Conservation (phyloP, 345 rosid species). For the Bretschneidera sinensis region DNA sequence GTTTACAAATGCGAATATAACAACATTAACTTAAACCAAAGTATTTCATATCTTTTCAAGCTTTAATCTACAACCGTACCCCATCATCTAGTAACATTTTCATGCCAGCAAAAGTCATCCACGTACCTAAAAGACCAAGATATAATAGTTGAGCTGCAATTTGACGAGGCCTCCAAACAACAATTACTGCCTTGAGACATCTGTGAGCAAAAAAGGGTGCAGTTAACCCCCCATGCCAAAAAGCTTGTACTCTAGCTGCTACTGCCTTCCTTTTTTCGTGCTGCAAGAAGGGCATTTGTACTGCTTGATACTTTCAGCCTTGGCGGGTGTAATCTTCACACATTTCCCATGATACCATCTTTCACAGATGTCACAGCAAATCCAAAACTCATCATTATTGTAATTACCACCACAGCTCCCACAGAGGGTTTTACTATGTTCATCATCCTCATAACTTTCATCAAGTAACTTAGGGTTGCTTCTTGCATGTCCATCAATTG, state of each 20-base stretch:
- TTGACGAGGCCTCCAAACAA: neutral
- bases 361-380: slow-evolving; percentile 81
- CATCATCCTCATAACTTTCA: slow-evolving; percentile 64
- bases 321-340: slow-evolving; percentile 81
- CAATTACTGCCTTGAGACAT: slow-evolving; percentile 10
- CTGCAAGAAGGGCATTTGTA: slow-evolving; percentile 88
- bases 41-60: neutral
- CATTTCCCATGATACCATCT: slow-evolving; percentile 92
- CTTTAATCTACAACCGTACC: neutral
- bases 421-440: slow-evolving; percentile 72
- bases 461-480: slow-evolving; percentile 48
- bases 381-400: slow-evolving; percentile 85
- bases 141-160: neutral
- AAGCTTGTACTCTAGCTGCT: too few species aligned
- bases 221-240: too few species aligned
- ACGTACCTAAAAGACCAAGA: neutral
- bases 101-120: slow-evolving; percentile 8
- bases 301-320: slow-evolving; percentile 78
- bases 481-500: slow-evolving; percentile 58
- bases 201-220: too few species aligned
- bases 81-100: slow-evolving; percentile 2
- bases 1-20: slow-evolving; percentile 1
- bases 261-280: slow-evolving; percentile 59
- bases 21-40: neutral
- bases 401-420: slow-evolving; percentile 85